Base-by-base conservation (phyloP, 371 early-diverging fungal genomes). In the Mortierella sp. region DNA sequence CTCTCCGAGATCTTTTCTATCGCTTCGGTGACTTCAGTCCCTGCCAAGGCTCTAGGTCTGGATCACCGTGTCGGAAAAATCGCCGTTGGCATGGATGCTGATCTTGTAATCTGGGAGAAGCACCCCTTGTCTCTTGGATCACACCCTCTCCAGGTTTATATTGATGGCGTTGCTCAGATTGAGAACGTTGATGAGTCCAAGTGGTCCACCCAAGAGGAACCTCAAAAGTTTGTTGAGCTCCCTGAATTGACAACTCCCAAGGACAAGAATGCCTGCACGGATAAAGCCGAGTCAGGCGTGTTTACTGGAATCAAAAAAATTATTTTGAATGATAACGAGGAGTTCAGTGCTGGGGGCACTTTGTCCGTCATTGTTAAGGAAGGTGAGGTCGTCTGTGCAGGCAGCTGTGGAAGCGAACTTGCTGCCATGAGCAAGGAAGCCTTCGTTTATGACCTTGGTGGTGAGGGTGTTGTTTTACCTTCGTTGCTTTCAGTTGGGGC, bases 41-140 rank as follows among this genome's bases (percentile, higher is more conserved):
- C 95, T 0, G 96, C 96, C 19, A 85, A 89, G 59, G 87, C 90
- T 1, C 69, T 96, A 22, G 94, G 90, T 19, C 72, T 91, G 3
- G 91, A 85, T 34, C 89, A 92, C 77, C 89, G 95, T 63, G 83
- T 95, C 65, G 96, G 96, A 22, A 82, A 82, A 47, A 75, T 96
- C 60, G 84, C 83, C 19, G 77, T 85, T 2, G 94, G 94, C 15
- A 92, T 89, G 76, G 96, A 96, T 85, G 96, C 95, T 6, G 96
- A 96, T 83, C 66, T 94, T 28, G 93, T 94, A 17, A 84, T 93
- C 42, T 93, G 92, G 92, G 86, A 88, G 76, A 85, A 85, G 34
- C 88, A 93, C 74, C 95, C 95, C 15, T 83, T 96, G 17, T 64
- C 86, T 9, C 77, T 96, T 37, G 94, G 94, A 40, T 91, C 96